Conservation (phyloP, 108 stramenopile species). For the Parietichytrium sp. region DNA sequence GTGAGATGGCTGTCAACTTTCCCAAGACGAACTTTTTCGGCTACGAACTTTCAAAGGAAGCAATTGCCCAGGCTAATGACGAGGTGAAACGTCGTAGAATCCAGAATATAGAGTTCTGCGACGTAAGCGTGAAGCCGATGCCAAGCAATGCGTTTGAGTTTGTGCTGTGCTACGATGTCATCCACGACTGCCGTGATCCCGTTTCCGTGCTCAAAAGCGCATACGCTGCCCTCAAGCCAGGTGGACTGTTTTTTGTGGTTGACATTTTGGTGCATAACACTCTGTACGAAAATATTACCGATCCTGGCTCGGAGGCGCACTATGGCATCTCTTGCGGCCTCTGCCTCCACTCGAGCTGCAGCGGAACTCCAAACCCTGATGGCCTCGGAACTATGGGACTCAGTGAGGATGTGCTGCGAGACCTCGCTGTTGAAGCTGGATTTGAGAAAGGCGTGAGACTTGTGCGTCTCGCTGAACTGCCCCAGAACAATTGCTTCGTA, state of each 20-base stretch:
- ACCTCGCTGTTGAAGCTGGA: neutral
- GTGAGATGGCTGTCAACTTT: neutral
- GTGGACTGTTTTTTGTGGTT: neutral
- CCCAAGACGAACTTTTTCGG: neutral
- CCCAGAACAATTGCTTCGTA: no score
- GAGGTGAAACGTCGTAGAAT: neutral
- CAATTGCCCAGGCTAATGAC: conserved; percentile 1
- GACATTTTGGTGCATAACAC: neutral
- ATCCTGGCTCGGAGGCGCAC: neutral
- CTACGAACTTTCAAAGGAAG: conserved; percentile 15
- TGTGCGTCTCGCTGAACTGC: no score
- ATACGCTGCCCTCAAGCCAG: neutral
- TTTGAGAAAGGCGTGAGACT: no score
- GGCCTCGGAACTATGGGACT: conserved; percentile 36
- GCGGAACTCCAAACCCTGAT: neutral
- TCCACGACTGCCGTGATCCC: conserved; percentile 9
- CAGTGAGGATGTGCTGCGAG: neutral
- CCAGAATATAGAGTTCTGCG: neutral
- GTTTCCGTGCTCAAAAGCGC: neutral
- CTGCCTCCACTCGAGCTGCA: conserved; percentile 4
- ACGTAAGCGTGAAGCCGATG: conserved; percentile 5
- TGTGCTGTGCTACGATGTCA: neutral
- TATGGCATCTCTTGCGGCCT: conserved; percentile 20
- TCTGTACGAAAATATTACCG: neutral
- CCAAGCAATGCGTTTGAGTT: conserved; percentile 1